Evolutionary conservation across 768 basidiomycete species (phyloP), one percentile per base, ranked within the genome.

Genomic region (Mycena filopes): DNA sequence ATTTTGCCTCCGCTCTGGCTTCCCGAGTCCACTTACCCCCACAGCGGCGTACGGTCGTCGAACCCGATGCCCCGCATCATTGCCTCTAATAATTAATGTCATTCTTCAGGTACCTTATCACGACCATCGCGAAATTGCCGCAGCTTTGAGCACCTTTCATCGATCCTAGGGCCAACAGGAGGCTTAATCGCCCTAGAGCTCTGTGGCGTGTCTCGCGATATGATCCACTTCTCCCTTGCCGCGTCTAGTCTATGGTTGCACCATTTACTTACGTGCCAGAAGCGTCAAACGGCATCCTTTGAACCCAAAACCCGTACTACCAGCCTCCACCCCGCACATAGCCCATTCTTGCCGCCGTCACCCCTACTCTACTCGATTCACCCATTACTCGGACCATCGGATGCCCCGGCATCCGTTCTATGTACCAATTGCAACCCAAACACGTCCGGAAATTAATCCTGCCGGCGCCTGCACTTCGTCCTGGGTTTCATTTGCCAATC

Each of bases 221-320:
- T n/a, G n/a, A n/a, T n/a, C n/a, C n/a, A n/a, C n/a, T n/a, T n/a
- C n/a, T n/a, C n/a, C n/a, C n/a, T 10, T 46, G 23, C 45, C 45
- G 26, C 41, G 42, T 43, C 42, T 6, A 43, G 21, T 20, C 23
- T 31, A 66, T 66, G 65, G 58, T 59, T 7, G 50, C 45, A 9
- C 65, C 65, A 9, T 66, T 66, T 51, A 43, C 60, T 12, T 66
- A 55, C 53, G 58, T 66, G 28, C 65, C 65, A 1, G 65, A 66
- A 31, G 51, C 58, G 31, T 20, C 31, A 6, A 10, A 18, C 51
- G 1, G 25, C 51, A 9, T 15, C n/a, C 16, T 49, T 23, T 12
- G 15, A 43, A 16, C 25, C 46, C 25, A n/a, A n/a, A n/a, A n/a
- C n/a, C 43, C 56, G 16, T 65, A 59, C 64, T 60, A 47, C 33